Evolutionary conservation across 148 eudicot species (phyloP).

Genomic region (Diospyros kaki): DNA sequence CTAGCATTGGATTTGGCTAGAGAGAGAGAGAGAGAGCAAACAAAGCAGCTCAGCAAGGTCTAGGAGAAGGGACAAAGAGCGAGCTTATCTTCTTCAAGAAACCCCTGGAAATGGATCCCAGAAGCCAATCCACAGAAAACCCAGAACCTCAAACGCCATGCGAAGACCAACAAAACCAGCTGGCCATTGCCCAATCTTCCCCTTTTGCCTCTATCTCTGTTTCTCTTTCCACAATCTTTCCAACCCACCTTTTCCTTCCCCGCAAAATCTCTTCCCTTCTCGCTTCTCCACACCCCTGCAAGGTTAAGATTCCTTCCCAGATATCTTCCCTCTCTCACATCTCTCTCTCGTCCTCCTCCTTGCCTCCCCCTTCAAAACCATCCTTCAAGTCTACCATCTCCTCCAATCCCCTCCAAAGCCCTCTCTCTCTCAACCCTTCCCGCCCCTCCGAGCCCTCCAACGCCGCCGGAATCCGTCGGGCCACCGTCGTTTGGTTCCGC

Average conservation of each 20-base stretch:
- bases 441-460: conserved; percentile 73
- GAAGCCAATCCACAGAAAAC: conserved; percentile 16
- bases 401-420: conserved; percentile 54
- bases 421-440: conserved; percentile 57
- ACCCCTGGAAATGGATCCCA: conserved; percentile 23
- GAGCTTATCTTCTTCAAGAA: no score
- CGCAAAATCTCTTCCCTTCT: conserved; percentile 36
- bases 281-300: conserved; percentile 15
- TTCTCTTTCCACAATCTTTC: conserved; percentile 59
- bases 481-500: conserved; percentile 80
- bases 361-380: conserved; percentile 37
- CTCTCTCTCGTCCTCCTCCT: conserved; percentile 52
- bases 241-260: conserved; percentile 49
- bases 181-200: conserved; percentile 5
- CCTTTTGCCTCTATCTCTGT: conserved; percentile 66
- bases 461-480: conserved; percentile 57
- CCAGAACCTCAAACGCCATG: conserved; percentile 7
- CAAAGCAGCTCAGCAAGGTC: no score
- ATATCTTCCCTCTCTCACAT: conserved; percentile 41
- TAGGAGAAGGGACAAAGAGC: no score
- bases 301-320: conserved; percentile 60
- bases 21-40: no score
- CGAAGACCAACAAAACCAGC: conserved; percentile 24
- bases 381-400: conserved; percentile 55
- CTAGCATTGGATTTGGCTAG: no score